Evolutionary conservation across 805 yeast species (phyloP), one percentile per base, ranked within the genome.

Genomic region (Monosporozyma aerobia): DNA sequence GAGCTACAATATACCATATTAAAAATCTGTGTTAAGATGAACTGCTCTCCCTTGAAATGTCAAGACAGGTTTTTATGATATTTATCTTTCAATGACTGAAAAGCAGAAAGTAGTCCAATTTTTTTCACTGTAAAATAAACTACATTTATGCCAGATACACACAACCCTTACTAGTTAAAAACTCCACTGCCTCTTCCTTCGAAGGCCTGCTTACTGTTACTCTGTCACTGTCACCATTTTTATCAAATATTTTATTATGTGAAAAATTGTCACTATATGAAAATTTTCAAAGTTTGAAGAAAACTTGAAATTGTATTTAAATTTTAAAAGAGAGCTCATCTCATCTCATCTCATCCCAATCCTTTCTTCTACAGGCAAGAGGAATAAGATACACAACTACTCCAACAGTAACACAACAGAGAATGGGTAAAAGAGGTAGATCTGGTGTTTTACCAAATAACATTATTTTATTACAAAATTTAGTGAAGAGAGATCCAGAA

Each of bases 371-470:
- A 7, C 5, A 8, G n/a, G 5, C 8, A 19, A 3, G 6, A 40
- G 16, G 8, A 23, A 40, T 32, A n/a, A 10, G 25, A 9, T 3
- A 48, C 19, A 51, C 19, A 45, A 14, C 49, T 30, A 40, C 13
- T 29, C 16, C 23, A 27, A 43, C 27, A 48, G 25, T 7, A 45
- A 30, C 35, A 49, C 25, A 51, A 45, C 27, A 92, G 50, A 45
- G 25, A n/a, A 92, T 92, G 98, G 96, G 80, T 37, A 87, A 84
- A 69, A 79, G 83, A 68, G 83, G 87, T 72, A 87, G 97, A 78
- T 94, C 96, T 29, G 97, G 97, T 47, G 78, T 90, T 53, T 74
- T 92, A 65, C 98, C 98, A 10, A 87, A 90, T 19, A 94, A 94
- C 70, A 86, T 94, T 65, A 90, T 95, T 40, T 73, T 92, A 56